These are phyloP conservation scores for Tranzscheliella williamsii DNA, from an alignment of 1,284 basidiomycete species.

Conservation along the genomic window DNA sequence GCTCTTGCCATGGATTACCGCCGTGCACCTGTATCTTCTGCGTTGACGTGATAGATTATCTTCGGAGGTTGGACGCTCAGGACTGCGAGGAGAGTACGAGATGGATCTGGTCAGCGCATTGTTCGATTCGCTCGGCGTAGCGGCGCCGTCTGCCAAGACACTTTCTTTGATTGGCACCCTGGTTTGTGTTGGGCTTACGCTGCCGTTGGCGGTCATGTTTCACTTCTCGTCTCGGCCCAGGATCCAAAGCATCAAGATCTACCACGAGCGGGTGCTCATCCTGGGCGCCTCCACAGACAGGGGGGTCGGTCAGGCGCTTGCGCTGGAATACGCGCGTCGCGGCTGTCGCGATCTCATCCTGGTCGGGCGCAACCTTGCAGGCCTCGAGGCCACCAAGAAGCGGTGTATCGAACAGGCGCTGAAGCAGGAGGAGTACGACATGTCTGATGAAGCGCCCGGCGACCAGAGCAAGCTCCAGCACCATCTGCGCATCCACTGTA, in stretches of 20 bases:
- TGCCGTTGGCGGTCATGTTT: slow-evolving; percentile 16
- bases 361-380: slow-evolving; percentile 71
- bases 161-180: slow-evolving; percentile 22
- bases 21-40: background rate
- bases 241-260: slow-evolving; percentile 54
- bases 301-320: slow-evolving; percentile 78
- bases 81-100: too few species aligned
- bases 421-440: slow-evolving; percentile 43
- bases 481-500: slow-evolving; percentile 30
- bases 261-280: slow-evolving; percentile 73
- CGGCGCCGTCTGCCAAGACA: slow-evolving; percentile 17
- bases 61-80: too few species aligned
- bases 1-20: background rate
- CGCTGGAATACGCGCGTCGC: slow-evolving; percentile 72
- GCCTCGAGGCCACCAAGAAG: slow-evolving; percentile 68
- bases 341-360: slow-evolving; percentile 75
- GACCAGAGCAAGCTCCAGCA: slow-evolving; percentile 47
- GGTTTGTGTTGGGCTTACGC: slow-evolving; percentile 16
- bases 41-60: too few species aligned
- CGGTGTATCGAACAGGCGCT: slow-evolving; percentile 65
- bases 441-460: slow-evolving; percentile 41
- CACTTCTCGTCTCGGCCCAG: slow-evolving; percentile 18
- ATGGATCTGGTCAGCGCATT: slow-evolving; percentile 30
- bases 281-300: slow-evolving; percentile 73
- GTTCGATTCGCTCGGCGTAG: slow-evolving; percentile 12